phyloP scores from a whole-genome alignment of 1,284 basidiomycete species.

The Porodaedalea pini region DNA sequence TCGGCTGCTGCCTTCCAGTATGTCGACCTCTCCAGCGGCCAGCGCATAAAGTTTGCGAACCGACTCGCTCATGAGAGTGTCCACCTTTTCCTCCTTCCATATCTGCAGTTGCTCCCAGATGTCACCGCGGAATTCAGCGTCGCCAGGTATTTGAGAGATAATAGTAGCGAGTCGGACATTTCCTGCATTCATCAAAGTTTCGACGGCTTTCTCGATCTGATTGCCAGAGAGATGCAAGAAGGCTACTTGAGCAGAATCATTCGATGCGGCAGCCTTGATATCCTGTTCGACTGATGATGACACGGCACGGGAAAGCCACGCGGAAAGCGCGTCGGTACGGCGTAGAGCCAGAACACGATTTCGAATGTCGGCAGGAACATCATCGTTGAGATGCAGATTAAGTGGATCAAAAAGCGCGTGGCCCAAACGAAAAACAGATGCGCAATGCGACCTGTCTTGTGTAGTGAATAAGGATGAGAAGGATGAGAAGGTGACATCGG shows the following conservation, averaged over 20 bases:
- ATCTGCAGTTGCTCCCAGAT: constrained; percentile 75
- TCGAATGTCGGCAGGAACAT: constrained; percentile 54
- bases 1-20: constrained; percentile 53
- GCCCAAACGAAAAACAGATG: constrained; percentile 83
- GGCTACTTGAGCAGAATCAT: constrained; percentile 48
- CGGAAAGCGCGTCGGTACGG: constrained; percentile 79
- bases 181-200: constrained; percentile 71
- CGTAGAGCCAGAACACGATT: constrained; percentile 62
- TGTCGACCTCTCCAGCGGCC: constrained; percentile 75
- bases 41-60: constrained; percentile 84
- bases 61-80: constrained; percentile 65
- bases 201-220: constrained; percentile 81
- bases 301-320: constrained; percentile 83
- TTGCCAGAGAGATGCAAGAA: constrained; percentile 86
- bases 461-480: constrained; percentile 73
- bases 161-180: constrained; percentile 88
- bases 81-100: constrained; percentile 80
- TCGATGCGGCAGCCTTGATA: constrained; percentile 49
- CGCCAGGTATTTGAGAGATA: constrained; percentile 86
- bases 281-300: constrained; percentile 73
- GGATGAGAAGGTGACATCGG: constrained; percentile 72
- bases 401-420: constrained; percentile 89
- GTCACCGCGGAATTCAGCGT: constrained; percentile 74
- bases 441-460: constrained; percentile 73
- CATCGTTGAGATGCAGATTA: constrained; percentile 55